Percentiles rank a stretch among this genome's conserved stretches.
Conservation (phyloP, 179 eudicot genomes). For the Silene noctiflora region DNA sequence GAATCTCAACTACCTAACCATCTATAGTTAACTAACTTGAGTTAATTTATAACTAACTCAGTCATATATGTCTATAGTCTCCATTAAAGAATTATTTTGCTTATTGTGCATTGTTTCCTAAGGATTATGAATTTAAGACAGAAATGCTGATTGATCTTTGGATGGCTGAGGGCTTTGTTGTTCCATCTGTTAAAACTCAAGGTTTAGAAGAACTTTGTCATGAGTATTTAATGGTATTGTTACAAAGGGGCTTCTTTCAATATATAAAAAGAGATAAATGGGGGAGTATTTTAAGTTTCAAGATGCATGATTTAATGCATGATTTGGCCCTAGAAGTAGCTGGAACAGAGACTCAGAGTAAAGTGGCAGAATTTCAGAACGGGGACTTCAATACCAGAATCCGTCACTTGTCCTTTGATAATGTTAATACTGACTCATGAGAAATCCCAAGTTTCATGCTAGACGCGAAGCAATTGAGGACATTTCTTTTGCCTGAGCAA, state of each 20-base stretch:
- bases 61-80: too few relatives aligned
- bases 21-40: too few relatives aligned
- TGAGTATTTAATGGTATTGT: conserved; percentile 20
- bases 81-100: conserved; percentile 21
- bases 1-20: too few relatives aligned
- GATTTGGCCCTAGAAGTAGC: conserved; percentile 22
- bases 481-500: conserved; percentile 19
- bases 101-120: conserved; percentile 28
- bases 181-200: neutral
- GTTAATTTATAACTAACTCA: too few relatives aligned
- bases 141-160: conserved; percentile 20
- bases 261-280: conserved; percentile 8
- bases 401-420: conserved; percentile 15
- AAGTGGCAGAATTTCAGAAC: neutral
- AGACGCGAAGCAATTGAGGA: conserved; percentile 13
- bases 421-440: neutral
- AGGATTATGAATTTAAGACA: conserved; percentile 12
- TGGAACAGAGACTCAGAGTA: conserved; percentile 13
- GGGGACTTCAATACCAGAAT: neutral
- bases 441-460: conserved; percentile 14
- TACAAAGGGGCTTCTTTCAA: conserved; percentile 31
- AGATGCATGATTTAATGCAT: conserved; percentile 31
- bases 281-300: conserved; percentile 18
- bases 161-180: conserved; percentile 36
- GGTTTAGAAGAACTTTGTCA: conserved; percentile 27